Evolutionary conservation across 1,139 yeast genomes (phyloP), one percentile per base, ranked within the genome.

Genomic region (Taphrina pruni): DNA sequence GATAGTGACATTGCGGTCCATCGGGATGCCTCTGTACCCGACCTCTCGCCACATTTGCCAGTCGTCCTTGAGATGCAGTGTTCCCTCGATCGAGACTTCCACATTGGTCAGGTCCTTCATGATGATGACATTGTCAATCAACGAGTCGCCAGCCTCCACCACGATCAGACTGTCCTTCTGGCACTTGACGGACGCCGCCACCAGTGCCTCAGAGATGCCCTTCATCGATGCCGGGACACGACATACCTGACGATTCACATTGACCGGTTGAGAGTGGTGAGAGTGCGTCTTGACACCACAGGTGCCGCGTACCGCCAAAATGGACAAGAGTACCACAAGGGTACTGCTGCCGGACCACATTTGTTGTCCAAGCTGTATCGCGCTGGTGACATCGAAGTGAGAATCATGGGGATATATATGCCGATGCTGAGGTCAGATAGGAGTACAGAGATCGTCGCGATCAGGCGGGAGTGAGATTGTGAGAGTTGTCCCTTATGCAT

Each of bases 81-180:
- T 57, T 4, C 61, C 61, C 41, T 39, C 51, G 14, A 57, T 39
- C 8, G 61, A 57, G 21, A 57, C 48, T n/a, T 41, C 50, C 51
- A 57, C 61, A 43, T 57, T 26, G 20, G 39, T 57, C 51, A 57
- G 36, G 39, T 32, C 61, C 38, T 21, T 32, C 51, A 57, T 38
- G 61, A 57, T 38, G 41, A 57, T 26, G 36, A 41, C 61, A n/a
- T 43, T 32, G 61, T 57, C 61, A 20, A 57, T 57, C 46, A 57
- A n/a, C 36, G 61, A 57, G 17, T 57, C 61, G 8, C 61, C 61
- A 7, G 35, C 20, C n/a, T 38, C 35, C 8, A 57, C 50, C 11
- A 57, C 38, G 14, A 57, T 57, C 12, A 26, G 50, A 32, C 61
- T 35, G 50, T 41, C 14, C 26, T 17, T 41, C 32, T 57, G 46